Evolutionary conservation across 2,329 filamentous ascomycete genomes (phyloP).

Genomic region (Colletotrichum plurivorum): DNA sequence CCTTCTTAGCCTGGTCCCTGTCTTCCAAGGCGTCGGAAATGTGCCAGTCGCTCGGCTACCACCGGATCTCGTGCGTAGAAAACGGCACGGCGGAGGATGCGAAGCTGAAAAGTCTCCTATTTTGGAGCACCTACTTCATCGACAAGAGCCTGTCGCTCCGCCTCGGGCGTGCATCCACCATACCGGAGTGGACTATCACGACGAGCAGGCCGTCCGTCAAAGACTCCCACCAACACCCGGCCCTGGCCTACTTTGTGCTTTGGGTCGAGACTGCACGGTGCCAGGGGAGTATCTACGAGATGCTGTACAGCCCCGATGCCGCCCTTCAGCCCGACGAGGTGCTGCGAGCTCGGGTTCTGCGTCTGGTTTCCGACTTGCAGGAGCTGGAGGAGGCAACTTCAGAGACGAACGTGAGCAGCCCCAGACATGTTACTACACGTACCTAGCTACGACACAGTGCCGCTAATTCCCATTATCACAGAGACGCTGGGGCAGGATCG

Average conservation of each 20-base stretch:
- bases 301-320: conserved; percentile 62
- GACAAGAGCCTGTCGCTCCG: conserved; percentile 69
- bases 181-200: conserved; percentile 71
- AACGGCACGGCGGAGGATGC: conserved; percentile 44
- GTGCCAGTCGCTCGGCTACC: conserved; percentile 50
- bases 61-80: conserved; percentile 44
- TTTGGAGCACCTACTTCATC: conserved; percentile 71
- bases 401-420: no score
- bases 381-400: no score
- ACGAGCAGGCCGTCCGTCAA: conserved; percentile 51
- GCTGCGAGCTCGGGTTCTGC: conserved; percentile 50
- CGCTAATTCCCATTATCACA: background rate
- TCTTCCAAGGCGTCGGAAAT: conserved; percentile 49
- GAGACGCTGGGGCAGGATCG: conserved; percentile 40
- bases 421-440: no score
- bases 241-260: conserved; percentile 54
- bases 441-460: no score
- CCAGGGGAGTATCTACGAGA: conserved; percentile 69
- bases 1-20: conserved; percentile 48
- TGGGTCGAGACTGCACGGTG: conserved; percentile 66
- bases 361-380: no score
- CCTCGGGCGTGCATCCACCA: conserved; percentile 65
- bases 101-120: conserved; percentile 57
- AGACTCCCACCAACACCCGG: conserved; percentile 46
- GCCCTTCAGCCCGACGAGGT: conserved; percentile 51